A percentile compares a stretch with the other conserved stretches of the same genome.
phyloP scores from a whole-genome alignment of 164 flowering plant species.

The Stephania cephalantha region DNA sequence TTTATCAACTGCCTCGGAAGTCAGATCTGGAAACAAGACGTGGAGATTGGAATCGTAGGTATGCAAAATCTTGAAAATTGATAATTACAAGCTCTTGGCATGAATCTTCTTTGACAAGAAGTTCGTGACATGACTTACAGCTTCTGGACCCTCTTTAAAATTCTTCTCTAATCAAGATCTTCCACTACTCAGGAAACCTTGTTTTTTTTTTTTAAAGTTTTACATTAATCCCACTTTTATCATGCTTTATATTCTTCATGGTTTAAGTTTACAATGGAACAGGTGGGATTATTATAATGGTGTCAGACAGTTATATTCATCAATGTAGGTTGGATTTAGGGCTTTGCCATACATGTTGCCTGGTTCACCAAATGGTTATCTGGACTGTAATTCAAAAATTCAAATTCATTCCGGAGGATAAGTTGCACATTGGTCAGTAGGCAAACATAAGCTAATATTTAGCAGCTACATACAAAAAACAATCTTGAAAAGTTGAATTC shows the following conservation, averaged over 20 bases:
- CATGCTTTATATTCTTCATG: not conserved
- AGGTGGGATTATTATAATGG: not conserved
- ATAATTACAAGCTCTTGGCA: not conserved
- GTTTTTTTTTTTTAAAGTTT: no score
- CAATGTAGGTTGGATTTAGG: not conserved
- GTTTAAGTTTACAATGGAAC: not conserved
- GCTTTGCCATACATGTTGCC: not conserved
- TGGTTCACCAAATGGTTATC: not conserved
- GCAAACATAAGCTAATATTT: not conserved
- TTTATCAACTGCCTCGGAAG: not conserved
- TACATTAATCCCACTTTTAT: no score
- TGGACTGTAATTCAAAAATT: not conserved
- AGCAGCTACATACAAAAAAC: not conserved
- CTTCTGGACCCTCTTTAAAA: not conserved
- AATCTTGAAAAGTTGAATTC: not conserved
- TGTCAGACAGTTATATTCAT: not conserved
- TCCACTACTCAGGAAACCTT: not conserved
- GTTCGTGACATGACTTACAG: not conserved
- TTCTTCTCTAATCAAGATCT: not conserved
- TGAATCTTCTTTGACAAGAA: no score
- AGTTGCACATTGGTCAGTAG: not conserved
- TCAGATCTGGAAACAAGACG: not conserved
- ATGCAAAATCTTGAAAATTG: no score
- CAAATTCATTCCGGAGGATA: not conserved
- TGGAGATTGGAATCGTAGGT: not conserved